Base-by-base conservation (phyloP, 805 yeast genomes). In the Ogataea ramenticola region DNA sequence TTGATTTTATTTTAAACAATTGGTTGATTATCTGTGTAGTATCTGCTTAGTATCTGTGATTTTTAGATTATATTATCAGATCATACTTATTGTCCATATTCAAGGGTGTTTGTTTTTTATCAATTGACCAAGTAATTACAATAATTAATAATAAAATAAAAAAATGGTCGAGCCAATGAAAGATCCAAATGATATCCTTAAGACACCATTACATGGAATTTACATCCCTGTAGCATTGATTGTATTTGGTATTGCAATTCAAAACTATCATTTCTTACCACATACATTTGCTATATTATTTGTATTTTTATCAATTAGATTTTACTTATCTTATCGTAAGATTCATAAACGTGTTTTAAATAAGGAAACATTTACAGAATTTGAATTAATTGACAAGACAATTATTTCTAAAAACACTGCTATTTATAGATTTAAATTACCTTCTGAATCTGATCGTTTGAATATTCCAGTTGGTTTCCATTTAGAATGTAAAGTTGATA, bases 381-480 rank as follows among this genome's bases (percentile, higher is more conserved):
- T 83, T 53, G 93, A 85, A 62, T 65, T 86, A 54, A 68, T 77
- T 29, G 93, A 86, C 52, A 84, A 81, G 64, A 86, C 91, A 1
- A 67, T 86, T 42, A 72, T 86, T 45, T 77, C 86, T 12, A 80
- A 74, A 53, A 80, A 85, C 62, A 64, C 82, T 7, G 89, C 90
- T 36, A 77, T 86, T 47, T 86, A 84, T 59, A 70, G 93, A 46
- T 86, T 86, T 66, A 77, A 77, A 55, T 66, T 86, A 54, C 67
- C 67, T 46, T 72, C 79, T 44, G 79, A 78, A 4, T 71, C 74
- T 35, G 89, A 83, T 54, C 68, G 74, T 9, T 67, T 86, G 52
- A 69, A 77, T 43, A 71, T 84, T 3, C 89, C 91, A 21, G 75
- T 84, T 36, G 93, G 93, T 30, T 86, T 82, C 56, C 86, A 83